phyloP scores from a whole-genome alignment of 1,284 basidiomycete species.

The Cutaneotrichosporon cyanovorans region DNA sequence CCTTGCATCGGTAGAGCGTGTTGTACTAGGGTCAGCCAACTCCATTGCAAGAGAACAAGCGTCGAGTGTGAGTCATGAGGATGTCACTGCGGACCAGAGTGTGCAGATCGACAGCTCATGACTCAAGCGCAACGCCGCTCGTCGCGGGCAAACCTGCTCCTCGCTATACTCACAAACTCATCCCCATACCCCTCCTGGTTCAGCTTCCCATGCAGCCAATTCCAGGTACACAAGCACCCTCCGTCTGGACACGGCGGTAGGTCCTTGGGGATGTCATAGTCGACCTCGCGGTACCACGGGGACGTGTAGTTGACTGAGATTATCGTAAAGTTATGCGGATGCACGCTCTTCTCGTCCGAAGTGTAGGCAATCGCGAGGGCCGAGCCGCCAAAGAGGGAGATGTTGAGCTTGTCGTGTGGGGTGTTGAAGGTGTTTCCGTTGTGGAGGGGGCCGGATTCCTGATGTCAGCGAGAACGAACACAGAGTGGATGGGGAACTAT shows the following conservation, averaged over 20 bases:
- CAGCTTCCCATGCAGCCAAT: conserved; percentile 18
- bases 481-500: neutral
- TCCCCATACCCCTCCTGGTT: conserved; percentile 13
- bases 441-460: conserved; percentile 1
- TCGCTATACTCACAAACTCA: conserved; percentile 12
- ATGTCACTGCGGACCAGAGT: too few relatives aligned
- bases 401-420: conserved; percentile 6
- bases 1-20: conserved; percentile 64
- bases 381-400: conserved; percentile 8
- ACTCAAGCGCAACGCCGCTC: too few relatives aligned
- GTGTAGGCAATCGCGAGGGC: conserved; percentile 13
- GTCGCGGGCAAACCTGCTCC: neutral
- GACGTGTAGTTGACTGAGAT: conserved; percentile 60
- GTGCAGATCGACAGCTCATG: too few relatives aligned
- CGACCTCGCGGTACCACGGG: conserved; percentile 7
- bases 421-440: conserved; percentile 3
- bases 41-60: too few relatives aligned
- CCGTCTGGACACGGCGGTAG: conserved; percentile 62
- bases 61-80: too few relatives aligned
- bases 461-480: neutral
- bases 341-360: conserved; percentile 31
- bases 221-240: conserved; percentile 61
- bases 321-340: conserved; percentile 60
- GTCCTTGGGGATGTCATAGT: conserved; percentile 22
- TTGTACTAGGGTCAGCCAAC: conserved; percentile 51